phyloP scores from a whole-genome alignment of 768 basidiomycete species.

The Mycena metata region DNA sequence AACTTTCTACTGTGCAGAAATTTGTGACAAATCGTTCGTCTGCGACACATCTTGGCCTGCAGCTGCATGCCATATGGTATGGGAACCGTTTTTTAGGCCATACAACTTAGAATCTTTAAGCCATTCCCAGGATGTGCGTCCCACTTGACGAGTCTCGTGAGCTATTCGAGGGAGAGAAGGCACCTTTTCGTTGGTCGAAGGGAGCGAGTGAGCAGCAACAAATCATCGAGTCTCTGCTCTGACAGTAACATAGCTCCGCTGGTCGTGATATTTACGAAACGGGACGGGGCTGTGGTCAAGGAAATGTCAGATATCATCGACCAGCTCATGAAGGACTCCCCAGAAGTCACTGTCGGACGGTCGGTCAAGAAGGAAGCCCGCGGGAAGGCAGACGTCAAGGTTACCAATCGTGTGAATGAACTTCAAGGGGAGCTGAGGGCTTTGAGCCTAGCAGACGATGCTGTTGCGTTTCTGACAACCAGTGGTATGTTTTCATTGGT shows the following conservation, averaged over 20 bases:
- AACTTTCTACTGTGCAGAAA: constrained; percentile 3
- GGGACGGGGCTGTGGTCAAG: not conserved
- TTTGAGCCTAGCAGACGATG: not conserved
- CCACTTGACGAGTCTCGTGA: constrained; percentile 5
- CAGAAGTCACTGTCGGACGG: not conserved
- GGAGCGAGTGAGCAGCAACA: constrained; percentile 1
- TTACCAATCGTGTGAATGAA: not conserved
- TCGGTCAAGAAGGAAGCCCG: not conserved
- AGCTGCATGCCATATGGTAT: constrained; percentile 12
- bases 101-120: not conserved
- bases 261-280: constrained; percentile 13
- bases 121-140: not conserved
- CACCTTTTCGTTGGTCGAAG: not conserved
- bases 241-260: constrained; percentile 2
- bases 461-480: not conserved
- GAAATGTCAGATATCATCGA: constrained; percentile 1
- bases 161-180: constrained; percentile 3
- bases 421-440: not conserved
- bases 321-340: not conserved
- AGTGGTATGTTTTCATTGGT: not conserved
- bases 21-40: not conserved
- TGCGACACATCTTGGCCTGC: not conserved
- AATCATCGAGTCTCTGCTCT: not conserved
- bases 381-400: not conserved
- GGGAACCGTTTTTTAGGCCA: not conserved